These are phyloP conservation scores for Sphaceloma murrayae DNA, from an alignment of 2,329 filamentous ascomycete species.

Conservation along the genomic window DNA sequence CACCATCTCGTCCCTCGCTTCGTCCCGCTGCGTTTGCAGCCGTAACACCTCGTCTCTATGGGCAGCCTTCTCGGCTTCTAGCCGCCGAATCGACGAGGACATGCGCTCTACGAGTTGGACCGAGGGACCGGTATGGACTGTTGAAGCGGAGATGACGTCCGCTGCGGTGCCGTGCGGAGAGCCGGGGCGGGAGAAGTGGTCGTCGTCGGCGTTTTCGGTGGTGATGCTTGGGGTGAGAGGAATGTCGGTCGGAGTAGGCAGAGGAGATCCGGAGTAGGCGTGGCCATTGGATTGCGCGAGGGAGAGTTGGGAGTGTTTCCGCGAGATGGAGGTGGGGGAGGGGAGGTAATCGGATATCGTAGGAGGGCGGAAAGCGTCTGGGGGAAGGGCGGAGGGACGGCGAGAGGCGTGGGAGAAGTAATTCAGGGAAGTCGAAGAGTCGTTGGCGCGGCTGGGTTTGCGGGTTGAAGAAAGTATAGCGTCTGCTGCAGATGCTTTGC, in stretches of 20 bases:
- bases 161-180: constrained; percentile 63
- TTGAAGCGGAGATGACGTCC: constrained; percentile 47
- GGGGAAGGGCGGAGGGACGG: constrained; percentile 24
- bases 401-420: constrained; percentile 29
- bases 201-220: constrained; percentile 44
- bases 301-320: constrained; percentile 40
- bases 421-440: constrained; percentile 15
- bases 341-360: constrained; percentile 5
- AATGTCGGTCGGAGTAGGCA: constrained; percentile 17
- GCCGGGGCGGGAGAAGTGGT: constrained; percentile 46
- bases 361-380: too few relatives aligned
- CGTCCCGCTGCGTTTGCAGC: constrained; percentile 76
- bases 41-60: constrained; percentile 76
- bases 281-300: constrained; percentile 28
- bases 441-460: constrained; percentile 13
- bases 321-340: constrained; percentile 25
- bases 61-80: constrained; percentile 86
- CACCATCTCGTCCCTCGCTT: constrained; percentile 86
- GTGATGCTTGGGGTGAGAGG: constrained; percentile 40
- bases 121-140: constrained; percentile 78
- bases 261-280: constrained; percentile 6
- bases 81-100: constrained; percentile 80
- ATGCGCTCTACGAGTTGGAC: constrained; percentile 95
- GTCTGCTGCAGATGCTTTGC: constrained; percentile 33
- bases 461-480: constrained; percentile 26